Conservation (phyloP, 2,329 filamentous ascomycete genomes). For the Colletotrichum caudatum region DNA sequence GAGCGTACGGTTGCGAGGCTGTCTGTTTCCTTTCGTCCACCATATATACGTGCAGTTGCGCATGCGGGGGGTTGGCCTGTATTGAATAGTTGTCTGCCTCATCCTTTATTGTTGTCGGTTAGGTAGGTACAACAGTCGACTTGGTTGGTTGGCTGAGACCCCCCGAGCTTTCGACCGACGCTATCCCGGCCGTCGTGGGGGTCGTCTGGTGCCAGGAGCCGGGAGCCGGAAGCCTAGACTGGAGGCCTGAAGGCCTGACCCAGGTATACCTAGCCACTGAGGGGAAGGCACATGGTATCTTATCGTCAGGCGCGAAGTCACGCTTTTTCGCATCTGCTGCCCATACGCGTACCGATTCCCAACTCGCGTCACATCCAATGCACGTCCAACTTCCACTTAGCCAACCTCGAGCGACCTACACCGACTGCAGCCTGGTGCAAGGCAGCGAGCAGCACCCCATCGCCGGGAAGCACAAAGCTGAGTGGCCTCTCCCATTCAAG, state of each 20-base stretch:
- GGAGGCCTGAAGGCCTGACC: no score
- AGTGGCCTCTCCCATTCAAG: neutral
- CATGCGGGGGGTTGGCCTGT: neutral
- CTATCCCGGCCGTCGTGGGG: neutral
- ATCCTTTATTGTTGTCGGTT: neutral
- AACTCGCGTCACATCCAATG: neutral
- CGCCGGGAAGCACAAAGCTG: constrained; percentile 1
- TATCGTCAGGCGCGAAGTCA: constrained; percentile 16
- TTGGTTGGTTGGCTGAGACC: constrained; percentile 5
- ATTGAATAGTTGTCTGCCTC: neutral
- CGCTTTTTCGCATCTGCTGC: constrained; percentile 26
- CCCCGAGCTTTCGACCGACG: neutral
- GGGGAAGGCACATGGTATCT: neutral
- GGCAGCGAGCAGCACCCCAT: constrained; percentile 7
- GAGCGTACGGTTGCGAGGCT: neutral
- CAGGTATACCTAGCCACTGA: neutral
- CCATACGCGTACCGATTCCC: constrained; percentile 11
- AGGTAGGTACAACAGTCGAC: neutral
- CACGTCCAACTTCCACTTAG: neutral
- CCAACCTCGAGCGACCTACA: neutral
- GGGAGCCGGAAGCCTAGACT: neutral
- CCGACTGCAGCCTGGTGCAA: constrained; percentile 12
- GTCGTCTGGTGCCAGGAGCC: neutral
- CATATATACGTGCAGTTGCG: neutral
- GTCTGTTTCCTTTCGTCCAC: neutral